Conservation (phyloP, 129 eudicot genomes). For the Saussurea involucrata region DNA sequence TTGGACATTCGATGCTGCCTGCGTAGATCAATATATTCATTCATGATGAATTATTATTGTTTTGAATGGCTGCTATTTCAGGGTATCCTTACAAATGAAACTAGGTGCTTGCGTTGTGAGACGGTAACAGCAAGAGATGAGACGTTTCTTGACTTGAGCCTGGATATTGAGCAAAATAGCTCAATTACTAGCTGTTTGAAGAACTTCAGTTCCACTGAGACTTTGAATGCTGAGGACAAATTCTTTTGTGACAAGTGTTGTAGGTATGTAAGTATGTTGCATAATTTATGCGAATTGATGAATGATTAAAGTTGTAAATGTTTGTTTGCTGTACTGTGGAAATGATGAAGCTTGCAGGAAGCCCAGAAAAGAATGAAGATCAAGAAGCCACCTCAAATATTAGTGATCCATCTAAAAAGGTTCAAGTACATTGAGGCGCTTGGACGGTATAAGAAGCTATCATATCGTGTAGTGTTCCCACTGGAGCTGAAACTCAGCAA, state of each 20-base stretch:
- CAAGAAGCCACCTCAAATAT: constrained; percentile 64
- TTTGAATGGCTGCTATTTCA: constrained; percentile 1
- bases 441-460: constrained; percentile 63
- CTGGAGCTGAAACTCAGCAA: constrained; percentile 69
- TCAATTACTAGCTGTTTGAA: constrained; percentile 71
- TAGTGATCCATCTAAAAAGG: constrained; percentile 68
- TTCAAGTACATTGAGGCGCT: constrained; percentile 78
- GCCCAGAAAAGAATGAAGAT: constrained; percentile 86
- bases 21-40: not conserved
- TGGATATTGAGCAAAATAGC: constrained; percentile 72
- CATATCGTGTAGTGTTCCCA: constrained; percentile 71
- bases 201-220: constrained; percentile 84
- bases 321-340: not conserved
- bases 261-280: constrained; percentile 37
- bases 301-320: not conserved
- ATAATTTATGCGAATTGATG: not conserved
- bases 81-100: constrained; percentile 77
- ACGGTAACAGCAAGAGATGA: constrained; percentile 85
- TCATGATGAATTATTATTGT: not conserved
- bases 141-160: constrained; percentile 68
- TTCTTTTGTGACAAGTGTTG: constrained; percentile 85
- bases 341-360: constrained; percentile 44
- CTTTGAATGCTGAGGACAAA: constrained; percentile 85
- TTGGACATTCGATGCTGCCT: not conserved
- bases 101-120: constrained; percentile 68